Percentiles rank a stretch among this genome's conserved stretches.
Conservation (phyloP, 2,329 filamentous ascomycete genomes). For the Penicillium italicum region DNA sequence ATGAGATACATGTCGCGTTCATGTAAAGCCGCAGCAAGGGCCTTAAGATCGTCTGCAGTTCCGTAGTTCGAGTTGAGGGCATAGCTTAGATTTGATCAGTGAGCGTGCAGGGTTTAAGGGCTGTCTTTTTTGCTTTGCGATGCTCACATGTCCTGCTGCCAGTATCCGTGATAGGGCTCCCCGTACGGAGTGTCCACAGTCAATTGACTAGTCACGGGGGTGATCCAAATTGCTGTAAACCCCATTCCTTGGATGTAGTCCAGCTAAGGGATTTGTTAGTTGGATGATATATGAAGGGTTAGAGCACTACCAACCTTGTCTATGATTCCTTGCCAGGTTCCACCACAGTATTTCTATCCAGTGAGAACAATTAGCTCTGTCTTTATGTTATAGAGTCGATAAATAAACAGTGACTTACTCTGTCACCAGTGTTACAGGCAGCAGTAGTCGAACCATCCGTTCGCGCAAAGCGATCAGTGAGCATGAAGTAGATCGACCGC, state of each 20-base stretch:
- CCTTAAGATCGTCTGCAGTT: conserved; percentile 56
- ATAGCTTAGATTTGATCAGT: conserved; percentile 30
- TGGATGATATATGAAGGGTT: too few species aligned
- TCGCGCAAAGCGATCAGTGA: conserved; percentile 46
- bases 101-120: neutral
- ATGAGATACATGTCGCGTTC: conserved; percentile 58
- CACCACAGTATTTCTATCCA: conserved; percentile 39
- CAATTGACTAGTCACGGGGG: conserved; percentile 43
- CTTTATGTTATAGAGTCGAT: neutral
- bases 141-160: conserved; percentile 47
- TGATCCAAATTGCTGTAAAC: conserved; percentile 51
- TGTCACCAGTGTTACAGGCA: conserved; percentile 25
- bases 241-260: conserved; percentile 51
- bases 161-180: conserved; percentile 50
- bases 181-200: conserved; percentile 36
- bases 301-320: conserved; percentile 26
- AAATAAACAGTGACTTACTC: conserved; percentile 14
- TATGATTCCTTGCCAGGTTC: conserved; percentile 47
- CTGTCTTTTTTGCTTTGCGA: neutral
- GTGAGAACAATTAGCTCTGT: neutral
- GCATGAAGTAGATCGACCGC: conserved; percentile 46
- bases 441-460: conserved; percentile 40
- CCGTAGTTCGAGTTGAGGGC: conserved; percentile 58
- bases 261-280: conserved; percentile 28
- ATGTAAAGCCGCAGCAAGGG: conserved; percentile 55